Base-by-base conservation (phyloP, 805 yeast species). In the Priceomyces fermenticarens region DNA sequence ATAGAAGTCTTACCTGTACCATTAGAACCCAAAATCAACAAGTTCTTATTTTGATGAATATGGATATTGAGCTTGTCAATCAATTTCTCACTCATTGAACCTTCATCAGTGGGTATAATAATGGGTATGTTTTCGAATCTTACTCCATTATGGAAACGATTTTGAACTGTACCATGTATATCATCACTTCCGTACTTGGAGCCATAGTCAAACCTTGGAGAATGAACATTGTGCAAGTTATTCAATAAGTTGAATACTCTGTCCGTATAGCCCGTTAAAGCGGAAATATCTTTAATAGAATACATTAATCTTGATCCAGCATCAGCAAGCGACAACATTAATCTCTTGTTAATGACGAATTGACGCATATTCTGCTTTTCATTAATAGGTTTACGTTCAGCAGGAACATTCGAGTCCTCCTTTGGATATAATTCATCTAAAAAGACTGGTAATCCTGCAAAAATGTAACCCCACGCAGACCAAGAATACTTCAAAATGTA, bases 241-340 rank as follows among this genome's bases (percentile, higher is more conserved):
- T 85, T 72, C 40, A 90, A 67, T 38, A 90, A 69, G 13, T 79
- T 77, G 65, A 87, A 90, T 3, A 90, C 85, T 48, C 97, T 69
- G 52, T 88, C 91, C 0, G 97, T 88, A 57, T 86, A 85, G 10
- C 97, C 97, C 1, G 96, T 86, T 40, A 90, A 73, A 59, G 83
- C 90, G n/a, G 93, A 85, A 15, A 90, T 76, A 62, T 89, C 97
- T 60, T 90, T 90, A 50, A 89, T 85, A 2, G 97, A 88, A 62
- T 88, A 88, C 96, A 90, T 89, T 65, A 90, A 75, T 50, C 97
- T 74, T 10, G 95, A 85, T 3, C 97, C 97, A 0, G 98, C 96
- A 65, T 90, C 98, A 3, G 97, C 96, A 58, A 90, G 73, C 3
- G 93, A 84, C 49, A 90, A 74, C 86, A 90, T 83, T 48, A 90